Conservation (phyloP, 2,329 filamentous ascomycete species). For the Aspergillus novoparasiticus region DNA sequence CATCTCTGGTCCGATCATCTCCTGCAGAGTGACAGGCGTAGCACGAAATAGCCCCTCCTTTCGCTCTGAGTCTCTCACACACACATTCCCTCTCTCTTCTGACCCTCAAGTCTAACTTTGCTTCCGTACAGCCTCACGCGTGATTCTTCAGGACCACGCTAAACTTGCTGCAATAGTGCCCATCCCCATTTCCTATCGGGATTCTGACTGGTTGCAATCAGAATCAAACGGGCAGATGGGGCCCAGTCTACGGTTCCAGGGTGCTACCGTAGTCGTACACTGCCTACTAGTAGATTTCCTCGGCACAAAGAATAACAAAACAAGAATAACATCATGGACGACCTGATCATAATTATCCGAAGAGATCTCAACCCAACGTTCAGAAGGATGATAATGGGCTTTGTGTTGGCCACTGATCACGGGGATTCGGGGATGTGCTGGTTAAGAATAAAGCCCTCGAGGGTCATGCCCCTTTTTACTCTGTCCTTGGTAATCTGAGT, state of each 20-base stretch:
- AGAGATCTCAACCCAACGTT: neutral
- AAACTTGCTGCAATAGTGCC: conserved; percentile 1
- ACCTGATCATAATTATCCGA: neutral
- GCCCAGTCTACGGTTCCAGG: neutral
- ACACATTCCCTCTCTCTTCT: neutral
- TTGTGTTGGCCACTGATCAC: neutral
- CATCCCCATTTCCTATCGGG: neutral
- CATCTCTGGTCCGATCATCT: conserved; percentile 4
- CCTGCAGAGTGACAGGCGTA: conserved; percentile 5
- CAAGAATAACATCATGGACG: neutral
- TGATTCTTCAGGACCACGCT: conserved; percentile 5
- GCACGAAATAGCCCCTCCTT: neutral
- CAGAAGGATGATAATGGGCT: neutral
- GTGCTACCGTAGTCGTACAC: neutral
- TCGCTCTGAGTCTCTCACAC: too few species aligned
- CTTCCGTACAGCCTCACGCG: conserved; percentile 1
- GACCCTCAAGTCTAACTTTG: neutral
- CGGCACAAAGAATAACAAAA: neutral
- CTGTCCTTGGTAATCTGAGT: neutral
- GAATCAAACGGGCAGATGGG: neutral
- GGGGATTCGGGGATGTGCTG: neutral
- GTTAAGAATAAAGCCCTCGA: neutral
- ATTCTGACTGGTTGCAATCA: conserved; percentile 1
- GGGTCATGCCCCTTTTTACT: conserved; percentile 6
- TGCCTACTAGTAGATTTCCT: neutral